These are phyloP conservation scores for Colletotrichum orchidophilum DNA, from an alignment of 2,329 filamentous ascomycete species.

Conservation along the genomic window DNA sequence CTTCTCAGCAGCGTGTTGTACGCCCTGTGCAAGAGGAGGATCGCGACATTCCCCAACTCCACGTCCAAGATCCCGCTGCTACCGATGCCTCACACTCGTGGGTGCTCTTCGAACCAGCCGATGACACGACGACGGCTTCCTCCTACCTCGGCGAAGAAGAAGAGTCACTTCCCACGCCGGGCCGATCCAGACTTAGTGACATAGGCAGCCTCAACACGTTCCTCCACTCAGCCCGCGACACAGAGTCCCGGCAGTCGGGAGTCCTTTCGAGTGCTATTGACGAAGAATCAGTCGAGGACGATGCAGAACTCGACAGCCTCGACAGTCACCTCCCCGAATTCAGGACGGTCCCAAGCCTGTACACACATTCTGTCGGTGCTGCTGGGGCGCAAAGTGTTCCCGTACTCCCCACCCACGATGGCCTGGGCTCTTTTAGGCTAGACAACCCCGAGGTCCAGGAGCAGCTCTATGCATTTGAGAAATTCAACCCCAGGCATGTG, in stretches of 20 bases:
- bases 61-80: slow-evolving; percentile 21
- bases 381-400: slow-evolving; percentile 67
- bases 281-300: slow-evolving; percentile 63
- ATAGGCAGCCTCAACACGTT: slow-evolving; percentile 80
- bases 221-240: slow-evolving; percentile 66
- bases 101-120: slow-evolving; percentile 88
- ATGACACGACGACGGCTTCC: slow-evolving; percentile 67
- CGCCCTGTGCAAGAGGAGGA: slow-evolving; percentile 54
- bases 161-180: slow-evolving; percentile 70
- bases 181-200: slow-evolving; percentile 80
- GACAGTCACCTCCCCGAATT: slow-evolving; percentile 94
- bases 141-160: slow-evolving; percentile 76
- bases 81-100: slow-evolving; percentile 83
- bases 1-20: slow-evolving; percentile 55
- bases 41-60: slow-evolving; percentile 41
- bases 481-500: slow-evolving; percentile 78
- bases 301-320: slow-evolving; percentile 88
- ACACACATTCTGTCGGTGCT: slow-evolving; percentile 49
- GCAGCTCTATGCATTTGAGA: slow-evolving; percentile 89
- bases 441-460: slow-evolving; percentile 76
- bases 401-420: slow-evolving; percentile 91
- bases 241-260: slow-evolving; percentile 51
- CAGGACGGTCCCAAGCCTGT: slow-evolving; percentile 66
- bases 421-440: slow-evolving; percentile 83
- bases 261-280: slow-evolving; percentile 48